These are phyloP conservation scores for Rhizophagus clarus DNA, from an alignment of 192 early-diverging fungal species.

Conservation along the genomic window DNA sequence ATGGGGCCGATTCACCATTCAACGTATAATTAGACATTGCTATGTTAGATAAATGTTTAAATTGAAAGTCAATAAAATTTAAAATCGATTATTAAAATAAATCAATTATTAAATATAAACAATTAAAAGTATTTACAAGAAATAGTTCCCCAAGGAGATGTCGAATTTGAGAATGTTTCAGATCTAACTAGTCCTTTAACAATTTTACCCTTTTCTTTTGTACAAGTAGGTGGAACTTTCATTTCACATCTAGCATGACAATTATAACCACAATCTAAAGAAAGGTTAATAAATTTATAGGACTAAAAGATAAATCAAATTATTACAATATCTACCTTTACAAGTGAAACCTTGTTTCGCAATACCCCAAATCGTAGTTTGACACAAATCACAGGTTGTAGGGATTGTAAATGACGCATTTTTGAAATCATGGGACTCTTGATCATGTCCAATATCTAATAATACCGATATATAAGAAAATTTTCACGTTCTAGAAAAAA, in stretches of 20 bases:
- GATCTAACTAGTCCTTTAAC: constrained; percentile 39
- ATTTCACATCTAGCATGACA: constrained; percentile 81
- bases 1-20: constrained; percentile 23
- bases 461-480: constrained; percentile 13
- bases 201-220: constrained; percentile 55
- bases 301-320: not conserved
- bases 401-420: constrained; percentile 72
- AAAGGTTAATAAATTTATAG: not conserved
- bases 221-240: constrained; percentile 72
- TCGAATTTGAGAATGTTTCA: constrained; percentile 26
- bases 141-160: constrained; percentile 34
- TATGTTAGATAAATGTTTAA: not conserved
- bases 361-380: constrained; percentile 77
- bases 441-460: constrained; percentile 53
- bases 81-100: too few relatives aligned
- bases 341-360: constrained; percentile 72
- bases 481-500: not conserved
- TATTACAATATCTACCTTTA: constrained; percentile 42
- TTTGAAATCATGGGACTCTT: constrained; percentile 67
- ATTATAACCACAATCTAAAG: constrained; percentile 64
- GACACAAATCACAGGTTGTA: constrained; percentile 74
- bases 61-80: constrained; percentile 12
- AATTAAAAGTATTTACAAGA: constrained; percentile 35
- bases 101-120: too few relatives aligned
- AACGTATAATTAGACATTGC: not conserved